Conservation (phyloP, 1,284 basidiomycete genomes). For the Fomitopsis palustris region DNA sequence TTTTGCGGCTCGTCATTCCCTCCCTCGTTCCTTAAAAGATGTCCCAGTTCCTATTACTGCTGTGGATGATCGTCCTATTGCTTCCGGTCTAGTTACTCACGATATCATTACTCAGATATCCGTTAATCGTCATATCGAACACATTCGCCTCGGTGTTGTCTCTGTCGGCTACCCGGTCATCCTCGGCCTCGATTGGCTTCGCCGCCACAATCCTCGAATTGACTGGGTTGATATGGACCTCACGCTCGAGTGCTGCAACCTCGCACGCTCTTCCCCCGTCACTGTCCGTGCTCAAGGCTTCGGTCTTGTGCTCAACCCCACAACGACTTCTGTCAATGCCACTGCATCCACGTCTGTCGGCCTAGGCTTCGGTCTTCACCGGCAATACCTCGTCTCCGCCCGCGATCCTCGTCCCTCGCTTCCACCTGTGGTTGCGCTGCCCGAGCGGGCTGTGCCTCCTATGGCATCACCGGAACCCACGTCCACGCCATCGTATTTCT, state of each 20-base stretch:
- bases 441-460: no score
- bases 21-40: constrained; percentile 24
- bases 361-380: no score
- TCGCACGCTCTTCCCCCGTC: constrained; percentile 2
- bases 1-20: constrained; percentile 28
- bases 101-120: constrained; percentile 27
- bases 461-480: no score
- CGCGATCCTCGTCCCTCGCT: background rate
- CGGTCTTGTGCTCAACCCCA: constrained; percentile 9
- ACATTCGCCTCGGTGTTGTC: constrained; percentile 14
- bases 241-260: constrained; percentile 28
- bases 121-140: constrained; percentile 22
- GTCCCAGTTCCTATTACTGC: constrained; percentile 30
- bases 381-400: no score
- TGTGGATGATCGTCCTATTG: constrained; percentile 33
- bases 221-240: constrained; percentile 14
- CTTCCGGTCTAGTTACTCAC: constrained; percentile 34
- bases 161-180: constrained; percentile 18
- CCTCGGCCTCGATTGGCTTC: constrained; percentile 23
- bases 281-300: constrained; percentile 28
- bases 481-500: no score
- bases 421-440: constrained; percentile 4
- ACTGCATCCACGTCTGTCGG: background rate
- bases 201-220: constrained; percentile 20
- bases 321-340: constrained; percentile 6